Evolutionary conservation across 352 stramenopile genomes (phyloP).

Genomic region (Blastocystis sp.): DNA sequence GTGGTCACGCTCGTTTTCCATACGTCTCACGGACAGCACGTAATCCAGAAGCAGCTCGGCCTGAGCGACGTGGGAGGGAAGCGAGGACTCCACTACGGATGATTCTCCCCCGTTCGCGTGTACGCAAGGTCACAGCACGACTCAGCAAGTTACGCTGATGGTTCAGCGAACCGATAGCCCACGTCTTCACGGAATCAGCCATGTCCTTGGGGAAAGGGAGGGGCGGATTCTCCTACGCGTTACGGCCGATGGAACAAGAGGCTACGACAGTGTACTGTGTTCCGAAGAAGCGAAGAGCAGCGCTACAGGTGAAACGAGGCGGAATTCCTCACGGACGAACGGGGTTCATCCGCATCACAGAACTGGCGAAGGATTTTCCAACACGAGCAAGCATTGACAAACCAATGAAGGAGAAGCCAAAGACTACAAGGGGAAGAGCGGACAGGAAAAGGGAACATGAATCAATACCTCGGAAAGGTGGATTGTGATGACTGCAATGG

Average conservation of each 20-base stretch:
- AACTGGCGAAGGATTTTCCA: constrained; percentile 14
- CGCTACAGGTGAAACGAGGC: constrained; percentile 3
- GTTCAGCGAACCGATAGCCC: constrained; percentile 55
- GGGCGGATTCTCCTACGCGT: constrained; percentile 20
- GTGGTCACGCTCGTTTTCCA: constrained; percentile 70
- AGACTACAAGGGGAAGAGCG: neutral
- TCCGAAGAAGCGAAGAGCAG: constrained; percentile 17
- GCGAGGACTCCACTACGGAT: constrained; percentile 56
- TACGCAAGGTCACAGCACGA: constrained; percentile 66
- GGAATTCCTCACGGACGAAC: neutral
- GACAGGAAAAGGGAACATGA: neutral
- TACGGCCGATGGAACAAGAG: neutral
- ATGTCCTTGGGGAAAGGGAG: constrained; percentile 56
- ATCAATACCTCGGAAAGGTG: neutral
- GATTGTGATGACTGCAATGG: neutral
- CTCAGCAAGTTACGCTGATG: constrained; percentile 54
- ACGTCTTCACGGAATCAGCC: constrained; percentile 44
- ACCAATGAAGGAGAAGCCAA: neutral
- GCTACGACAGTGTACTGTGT: constrained; percentile 43
- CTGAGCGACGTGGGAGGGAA: constrained; percentile 72
- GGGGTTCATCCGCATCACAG: neutral
- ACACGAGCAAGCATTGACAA: constrained; percentile 36
- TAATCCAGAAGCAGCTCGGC: constrained; percentile 83
- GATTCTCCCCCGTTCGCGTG: neutral
- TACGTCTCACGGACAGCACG: constrained; percentile 75